Conservation (phyloP, 2,329 filamentous ascomycete genomes). For the Aureobasidium sp. region DNA sequence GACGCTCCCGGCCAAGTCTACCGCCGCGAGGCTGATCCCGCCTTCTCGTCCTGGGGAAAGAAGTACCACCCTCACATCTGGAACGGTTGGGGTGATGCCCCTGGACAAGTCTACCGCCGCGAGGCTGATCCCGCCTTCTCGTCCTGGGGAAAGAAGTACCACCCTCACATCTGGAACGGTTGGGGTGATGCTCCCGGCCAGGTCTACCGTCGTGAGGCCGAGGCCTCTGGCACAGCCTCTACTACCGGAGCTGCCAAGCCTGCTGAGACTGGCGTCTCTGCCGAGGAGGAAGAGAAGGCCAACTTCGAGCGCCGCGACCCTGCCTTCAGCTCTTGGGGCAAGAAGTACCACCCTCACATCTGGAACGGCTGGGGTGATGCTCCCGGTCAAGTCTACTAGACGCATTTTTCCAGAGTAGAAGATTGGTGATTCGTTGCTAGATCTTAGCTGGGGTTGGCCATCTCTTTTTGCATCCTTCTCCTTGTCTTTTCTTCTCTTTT, state of each 20-base stretch:
- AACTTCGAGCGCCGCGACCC: neutral
- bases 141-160: neutral
- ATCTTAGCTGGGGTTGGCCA: neutral
- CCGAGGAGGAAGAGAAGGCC: neutral
- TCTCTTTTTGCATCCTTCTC: neutral
- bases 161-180: neutral
- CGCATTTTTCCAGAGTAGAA: neutral
- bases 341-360: neutral
- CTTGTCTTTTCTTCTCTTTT: neutral
- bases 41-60: neutral
- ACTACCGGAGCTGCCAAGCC: neutral
- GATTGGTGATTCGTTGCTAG: neutral
- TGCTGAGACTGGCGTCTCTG: neutral
- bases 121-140: slow-evolving; percentile 5
- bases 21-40: slow-evolving; percentile 5
- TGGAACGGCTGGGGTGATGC: slow-evolving; percentile 1
- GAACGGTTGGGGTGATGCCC: neutral
- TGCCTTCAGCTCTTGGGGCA: neutral
- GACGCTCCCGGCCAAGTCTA: neutral
- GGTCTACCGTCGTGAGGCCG: slow-evolving; percentile 21
- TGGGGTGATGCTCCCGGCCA: slow-evolving; percentile 10
- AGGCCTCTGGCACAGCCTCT: neutral
- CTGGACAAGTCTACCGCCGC: neutral
- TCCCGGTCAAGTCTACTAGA: neutral
- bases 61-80: slow-evolving; percentile 2